Base-by-base conservation (phyloP, 805 yeast species). In the Zygoascus bituminiphila region DNA sequence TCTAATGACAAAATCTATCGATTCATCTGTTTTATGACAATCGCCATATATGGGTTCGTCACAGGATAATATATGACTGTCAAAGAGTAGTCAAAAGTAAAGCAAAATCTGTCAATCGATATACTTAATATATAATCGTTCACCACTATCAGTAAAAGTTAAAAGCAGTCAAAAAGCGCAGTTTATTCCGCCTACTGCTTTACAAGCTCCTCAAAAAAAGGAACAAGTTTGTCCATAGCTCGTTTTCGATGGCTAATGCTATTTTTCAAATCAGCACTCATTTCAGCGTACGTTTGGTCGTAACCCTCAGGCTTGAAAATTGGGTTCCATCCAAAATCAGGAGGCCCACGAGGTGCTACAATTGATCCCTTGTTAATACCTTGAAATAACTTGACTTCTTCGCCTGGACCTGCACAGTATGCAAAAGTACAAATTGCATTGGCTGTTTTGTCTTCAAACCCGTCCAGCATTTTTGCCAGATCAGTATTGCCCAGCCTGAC, bases 251-350 rank as follows among this genome's bases (percentile, higher is more conserved):
- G 98, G 55, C 95, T 83, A 53, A 93, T 84, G 19, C 73, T 63
- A 67, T 93, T 89, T 71, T 94, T 93, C 25, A 74, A 71, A 1
- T 65, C 61, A 62, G 84, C 85, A 46, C 76, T 81, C 89, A 93
- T 79, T 65, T 93, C 97, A 9, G 97, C 98, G 62, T 88, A 89
- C 0, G 93, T 84, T 61, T 81, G 70, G 19, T 74, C 68, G 58
- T 65, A 80, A 2, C 95, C 96, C 23, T 71, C 69, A 1, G 98
- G 98, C 67, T 82, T 75, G 65, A 93, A 93, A 45, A 86, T 70
- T 6, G 96, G 81, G 67, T 93, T 97, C 95, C 96, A 93, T 1
- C 99, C 99, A 63, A 93, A 93, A 51, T 76, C 74, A 12, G 79
- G 76, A 5, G 86, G 86, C 1, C 97, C 97, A 51, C 94, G 68